A percentile compares a stretch with the other conserved stretches of the same genome.
phyloP scores from a whole-genome alignment of 2,329 filamentous ascomycete genomes.

The Xylariaceae sp. region DNA sequence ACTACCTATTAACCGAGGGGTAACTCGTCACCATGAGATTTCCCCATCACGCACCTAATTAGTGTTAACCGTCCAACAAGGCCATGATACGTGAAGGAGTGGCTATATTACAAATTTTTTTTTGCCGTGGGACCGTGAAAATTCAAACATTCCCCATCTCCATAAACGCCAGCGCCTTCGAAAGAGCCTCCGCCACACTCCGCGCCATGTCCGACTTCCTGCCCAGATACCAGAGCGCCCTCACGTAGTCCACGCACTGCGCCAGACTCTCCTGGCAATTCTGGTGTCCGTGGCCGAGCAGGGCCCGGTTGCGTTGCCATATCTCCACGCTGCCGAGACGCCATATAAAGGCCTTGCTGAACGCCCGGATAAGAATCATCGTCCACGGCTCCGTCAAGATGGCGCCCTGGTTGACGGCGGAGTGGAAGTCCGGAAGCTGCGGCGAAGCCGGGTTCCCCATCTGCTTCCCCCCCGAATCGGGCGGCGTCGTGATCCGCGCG shows the following conservation, averaged over 20 bases:
- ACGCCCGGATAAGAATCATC: constrained; percentile 47
- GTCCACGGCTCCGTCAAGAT: constrained; percentile 65
- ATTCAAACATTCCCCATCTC: background rate
- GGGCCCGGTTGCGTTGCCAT: constrained; percentile 29
- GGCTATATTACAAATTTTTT: too few species aligned
- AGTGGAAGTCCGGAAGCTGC: constrained; percentile 50
- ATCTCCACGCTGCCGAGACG: constrained; percentile 42
- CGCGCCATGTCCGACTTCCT: constrained; percentile 54
- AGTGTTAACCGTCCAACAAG: too few species aligned
- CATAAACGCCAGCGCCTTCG: background rate
- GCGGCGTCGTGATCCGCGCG: constrained; percentile 48
- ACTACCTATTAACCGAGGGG: too few species aligned
- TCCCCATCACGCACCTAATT: too few species aligned
- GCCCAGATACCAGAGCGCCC: constrained; percentile 57
- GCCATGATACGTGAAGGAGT: too few species aligned
- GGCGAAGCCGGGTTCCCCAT: constrained; percentile 23
- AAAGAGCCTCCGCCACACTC: background rate
- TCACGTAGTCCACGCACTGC: constrained; percentile 52
- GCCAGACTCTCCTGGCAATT: constrained; percentile 33
- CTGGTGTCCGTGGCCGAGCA: constrained; percentile 22
- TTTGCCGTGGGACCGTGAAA: too few species aligned
- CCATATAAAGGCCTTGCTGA: constrained; percentile 49
- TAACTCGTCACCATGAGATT: too few species aligned
- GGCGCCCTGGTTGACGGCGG: constrained; percentile 56
- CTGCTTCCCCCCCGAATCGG: constrained; percentile 19